phyloP scores from a whole-genome alignment of 352 stramenopile species.

The Aphanomyces invadans region DNA sequence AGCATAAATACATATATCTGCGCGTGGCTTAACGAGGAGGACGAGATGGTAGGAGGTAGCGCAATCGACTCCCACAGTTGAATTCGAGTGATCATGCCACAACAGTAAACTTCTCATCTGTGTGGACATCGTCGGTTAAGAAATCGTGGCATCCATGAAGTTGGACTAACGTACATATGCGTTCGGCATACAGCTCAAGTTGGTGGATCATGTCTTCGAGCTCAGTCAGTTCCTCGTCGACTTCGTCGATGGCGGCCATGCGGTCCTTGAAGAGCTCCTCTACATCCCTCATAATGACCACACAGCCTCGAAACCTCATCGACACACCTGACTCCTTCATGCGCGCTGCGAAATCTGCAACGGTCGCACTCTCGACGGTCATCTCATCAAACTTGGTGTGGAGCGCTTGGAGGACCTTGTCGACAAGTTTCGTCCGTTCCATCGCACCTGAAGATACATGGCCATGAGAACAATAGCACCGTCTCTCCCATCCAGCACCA shows the following conservation, averaged over 20 bases:
- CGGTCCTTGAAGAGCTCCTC: constrained; percentile 59
- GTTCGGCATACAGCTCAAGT: constrained; percentile 66
- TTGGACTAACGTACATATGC: constrained; percentile 39
- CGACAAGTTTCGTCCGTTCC: constrained; percentile 63
- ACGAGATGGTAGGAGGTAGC: not conserved
- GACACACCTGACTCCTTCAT: constrained; percentile 60
- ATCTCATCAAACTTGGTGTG: constrained; percentile 60
- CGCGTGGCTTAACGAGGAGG: not conserved
- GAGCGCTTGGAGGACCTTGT: constrained; percentile 50
- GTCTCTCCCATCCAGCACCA: not conserved
- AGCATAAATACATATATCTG: not conserved
- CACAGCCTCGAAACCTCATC: no score
- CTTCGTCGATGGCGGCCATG: constrained; percentile 69
- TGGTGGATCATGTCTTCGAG: constrained; percentile 85
- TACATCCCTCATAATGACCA: constrained; percentile 1
- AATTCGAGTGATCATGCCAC: not conserved
- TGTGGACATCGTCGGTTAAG: not conserved
- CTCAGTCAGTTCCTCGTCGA: constrained; percentile 77
- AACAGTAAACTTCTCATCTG: constrained; percentile 21
- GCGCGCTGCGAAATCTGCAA: constrained; percentile 58
- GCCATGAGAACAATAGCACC: not conserved
- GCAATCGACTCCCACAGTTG: not conserved
- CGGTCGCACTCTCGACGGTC: constrained; percentile 42
- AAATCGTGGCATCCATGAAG: not conserved
- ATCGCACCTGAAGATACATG: constrained; percentile 39